Base-by-base conservation (phyloP, 1,139 yeast genomes). In the Suhomyces maxii region DNA sequence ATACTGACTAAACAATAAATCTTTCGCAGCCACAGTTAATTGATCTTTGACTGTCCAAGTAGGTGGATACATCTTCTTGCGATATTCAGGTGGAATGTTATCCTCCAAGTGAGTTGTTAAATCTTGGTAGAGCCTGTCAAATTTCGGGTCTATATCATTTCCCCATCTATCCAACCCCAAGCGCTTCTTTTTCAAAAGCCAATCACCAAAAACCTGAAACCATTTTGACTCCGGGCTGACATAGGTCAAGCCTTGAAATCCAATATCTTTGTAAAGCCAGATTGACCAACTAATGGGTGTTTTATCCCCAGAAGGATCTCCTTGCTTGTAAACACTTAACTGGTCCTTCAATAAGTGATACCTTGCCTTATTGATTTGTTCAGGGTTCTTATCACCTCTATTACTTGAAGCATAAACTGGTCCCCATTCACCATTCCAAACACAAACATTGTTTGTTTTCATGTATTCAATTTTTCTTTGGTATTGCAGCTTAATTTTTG, bases 371-470 rank as follows among this genome's bases (percentile, higher is more conserved):
- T 75, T 75, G 46, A 65, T 69, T 26, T 50, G 56, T 10, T 65
- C 74, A 6, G 67, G 64, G 49, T 72, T 59, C 6, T 50, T 46
- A 52, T 72, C 76, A 23, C 76, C 78, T 48, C 79, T 65, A 28
- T 58, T 64, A 39, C 65, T 61, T 9, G 72, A 63, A 9, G 76
- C 72, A 54, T 74, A 75, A 23, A 75, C 79, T 3, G 80, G 79
- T 14, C 80, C 80, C 53, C 73, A 75, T 56, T 75, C 80, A 13
- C 80, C 79, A 52, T 74, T 74, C 79, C 79, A 75, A n/a, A 74
- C 78, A 3, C 79, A 79, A 6, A 73, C 76, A 14, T 65, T 57
- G 40, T 51, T 52, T 67, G 44, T 49, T 13, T 26, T 44, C 75
- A 72, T 71, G 56, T 67, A 71, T 52, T 71, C 71, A 47, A 74